phyloP scores from a whole-genome alignment of 2,329 filamentous ascomycete genomes.

The Neonectria faginata region DNA sequence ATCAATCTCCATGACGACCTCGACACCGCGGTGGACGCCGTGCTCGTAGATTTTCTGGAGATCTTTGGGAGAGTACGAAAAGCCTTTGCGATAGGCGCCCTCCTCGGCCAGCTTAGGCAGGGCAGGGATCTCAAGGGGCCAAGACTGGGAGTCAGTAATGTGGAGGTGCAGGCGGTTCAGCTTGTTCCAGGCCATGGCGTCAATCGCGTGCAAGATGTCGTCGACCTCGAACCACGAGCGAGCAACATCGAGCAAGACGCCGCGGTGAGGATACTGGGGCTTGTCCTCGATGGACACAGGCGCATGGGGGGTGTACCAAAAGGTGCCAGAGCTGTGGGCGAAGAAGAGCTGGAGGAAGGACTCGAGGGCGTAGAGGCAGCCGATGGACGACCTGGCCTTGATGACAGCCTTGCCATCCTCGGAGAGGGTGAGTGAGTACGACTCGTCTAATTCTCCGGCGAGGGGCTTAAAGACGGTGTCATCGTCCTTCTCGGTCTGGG shows the following conservation, averaged over 20 bases:
- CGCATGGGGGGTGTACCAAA: conserved; percentile 75
- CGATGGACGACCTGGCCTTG: conserved; percentile 73
- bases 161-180: conserved; percentile 86
- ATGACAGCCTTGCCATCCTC: conserved; percentile 71
- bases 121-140: conserved; percentile 83
- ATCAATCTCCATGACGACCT: conserved; percentile 71
- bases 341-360: conserved; percentile 86
- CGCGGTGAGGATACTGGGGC: conserved; percentile 81
- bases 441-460: conserved; percentile 77
- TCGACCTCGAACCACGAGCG: conserved; percentile 76
- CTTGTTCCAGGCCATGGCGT: conserved; percentile 82
- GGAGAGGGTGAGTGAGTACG: conserved; percentile 75
- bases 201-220: conserved; percentile 80
- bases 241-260: conserved; percentile 82
- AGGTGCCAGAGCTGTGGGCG: conserved; percentile 68
- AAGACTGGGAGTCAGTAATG: conserved; percentile 85
- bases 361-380: conserved; percentile 78
- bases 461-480: conserved; percentile 69
- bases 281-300: conserved; percentile 79
- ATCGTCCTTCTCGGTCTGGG: conserved; percentile 67
- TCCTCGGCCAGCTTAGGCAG: conserved; percentile 76
- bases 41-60: conserved; percentile 77
- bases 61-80: conserved; percentile 76
- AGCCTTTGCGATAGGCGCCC: conserved; percentile 76
- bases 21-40: conserved; percentile 71